Evolutionary conservation across 805 yeast genomes (phyloP).

Genomic region (Trichomonascus vanleenenianus): DNA sequence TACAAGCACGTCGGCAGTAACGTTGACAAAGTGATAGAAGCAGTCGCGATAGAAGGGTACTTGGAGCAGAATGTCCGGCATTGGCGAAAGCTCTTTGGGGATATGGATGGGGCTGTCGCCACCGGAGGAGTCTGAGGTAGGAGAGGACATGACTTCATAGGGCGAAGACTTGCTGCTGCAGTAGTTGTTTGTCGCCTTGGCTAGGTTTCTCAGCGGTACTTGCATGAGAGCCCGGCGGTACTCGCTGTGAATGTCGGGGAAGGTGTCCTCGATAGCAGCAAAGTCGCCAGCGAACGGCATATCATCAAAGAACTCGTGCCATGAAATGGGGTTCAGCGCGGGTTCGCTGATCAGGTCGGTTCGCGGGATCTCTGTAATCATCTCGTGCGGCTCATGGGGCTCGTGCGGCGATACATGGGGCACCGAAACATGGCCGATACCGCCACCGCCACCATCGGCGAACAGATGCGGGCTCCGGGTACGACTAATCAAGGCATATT

Average conservation of each 20-base stretch:
- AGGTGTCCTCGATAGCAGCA: not conserved
- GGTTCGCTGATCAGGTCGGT: too few species aligned
- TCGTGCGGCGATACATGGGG: too few species aligned
- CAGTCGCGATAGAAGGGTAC: constrained; percentile 55
- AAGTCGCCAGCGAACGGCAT: not conserved
- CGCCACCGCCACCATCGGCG: too few species aligned
- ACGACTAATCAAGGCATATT: too few species aligned
- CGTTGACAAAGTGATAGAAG: constrained; percentile 54
- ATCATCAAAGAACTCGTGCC: too few species aligned
- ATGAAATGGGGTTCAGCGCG: too few species aligned
- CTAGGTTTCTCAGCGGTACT: not conserved
- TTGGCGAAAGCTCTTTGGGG: constrained; percentile 36
- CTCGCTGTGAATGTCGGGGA: not conserved
- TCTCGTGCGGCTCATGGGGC: too few species aligned
- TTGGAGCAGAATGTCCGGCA: constrained; percentile 53
- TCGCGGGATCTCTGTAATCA: too few species aligned
- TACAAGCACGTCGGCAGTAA: constrained; percentile 53
- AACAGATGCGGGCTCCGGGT: too few species aligned
- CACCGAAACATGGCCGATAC: too few species aligned
- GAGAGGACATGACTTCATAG: not conserved
- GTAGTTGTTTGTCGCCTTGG: not conserved
- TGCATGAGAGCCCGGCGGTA: constrained; percentile 1
- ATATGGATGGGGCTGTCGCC: constrained; percentile 4
- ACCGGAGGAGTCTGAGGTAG: not conserved
- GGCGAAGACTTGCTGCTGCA: not conserved